Conservation (phyloP, 805 yeast species). For the Wickerhamomyces rabaulensis region DNA sequence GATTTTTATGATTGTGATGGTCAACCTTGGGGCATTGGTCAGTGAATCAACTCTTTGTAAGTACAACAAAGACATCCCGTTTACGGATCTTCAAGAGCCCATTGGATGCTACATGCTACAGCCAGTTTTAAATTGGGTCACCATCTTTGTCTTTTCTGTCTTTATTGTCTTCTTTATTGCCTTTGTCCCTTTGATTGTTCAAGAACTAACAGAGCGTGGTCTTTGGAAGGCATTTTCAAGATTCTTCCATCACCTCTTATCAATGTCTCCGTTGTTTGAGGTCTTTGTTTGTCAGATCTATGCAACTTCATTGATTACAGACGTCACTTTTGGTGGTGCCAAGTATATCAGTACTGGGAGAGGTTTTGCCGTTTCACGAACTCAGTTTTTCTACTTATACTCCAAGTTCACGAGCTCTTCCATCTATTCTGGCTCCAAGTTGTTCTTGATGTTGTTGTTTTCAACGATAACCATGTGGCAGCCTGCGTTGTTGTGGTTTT, state of each 20-base stretch:
- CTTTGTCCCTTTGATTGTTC: slow-evolving; percentile 80
- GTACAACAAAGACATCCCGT: slow-evolving; percentile 61
- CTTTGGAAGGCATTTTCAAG: slow-evolving; percentile 66
- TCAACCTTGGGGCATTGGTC: slow-evolving; percentile 73
- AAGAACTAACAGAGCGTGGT: slow-evolving; percentile 86
- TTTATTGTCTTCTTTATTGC: slow-evolving; percentile 92
- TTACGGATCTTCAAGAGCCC: slow-evolving; percentile 70
- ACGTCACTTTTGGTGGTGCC: slow-evolving; percentile 88
- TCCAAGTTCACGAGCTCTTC: slow-evolving; percentile 73
- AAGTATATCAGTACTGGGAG: slow-evolving; percentile 89
- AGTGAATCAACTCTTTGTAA: slow-evolving; percentile 68
- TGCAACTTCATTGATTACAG: slow-evolving; percentile 68
- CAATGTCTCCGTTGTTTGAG: slow-evolving; percentile 87
- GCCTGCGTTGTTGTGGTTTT: slow-evolving; percentile 65
- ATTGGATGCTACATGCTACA: slow-evolving; percentile 79
- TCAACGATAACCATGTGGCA: slow-evolving; percentile 81
- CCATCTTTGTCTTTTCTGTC: slow-evolving; percentile 81
- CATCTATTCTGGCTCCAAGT: slow-evolving; percentile 70
- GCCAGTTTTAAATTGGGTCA: slow-evolving; percentile 89
- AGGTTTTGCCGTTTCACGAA: slow-evolving; percentile 84
- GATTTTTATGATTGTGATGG: slow-evolving; percentile 71
- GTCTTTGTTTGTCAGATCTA: slow-evolving; percentile 94
- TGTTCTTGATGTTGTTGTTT: slow-evolving; percentile 66
- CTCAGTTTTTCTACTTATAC: slow-evolving; percentile 66
- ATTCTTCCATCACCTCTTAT: slow-evolving; percentile 67